Percentiles rank a stretch among this genome's conserved stretches.
Conservation (phyloP, 177 flowering plant genomes). For the Vitis hybrid region DNA sequence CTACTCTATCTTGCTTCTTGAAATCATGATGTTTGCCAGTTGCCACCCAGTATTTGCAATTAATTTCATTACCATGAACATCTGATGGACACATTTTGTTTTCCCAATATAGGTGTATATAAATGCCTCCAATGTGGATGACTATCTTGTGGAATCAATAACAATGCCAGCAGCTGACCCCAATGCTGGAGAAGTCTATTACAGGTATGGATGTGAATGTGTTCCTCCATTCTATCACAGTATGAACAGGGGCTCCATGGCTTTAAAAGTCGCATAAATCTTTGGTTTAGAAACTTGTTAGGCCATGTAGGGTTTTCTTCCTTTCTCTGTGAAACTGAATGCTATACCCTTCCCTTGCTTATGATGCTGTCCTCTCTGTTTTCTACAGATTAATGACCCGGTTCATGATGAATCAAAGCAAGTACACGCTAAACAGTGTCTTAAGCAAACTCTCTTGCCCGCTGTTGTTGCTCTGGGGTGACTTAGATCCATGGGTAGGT, state of each 20-base stretch:
- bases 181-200: constrained; percentile 95
- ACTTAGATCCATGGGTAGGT: constrained; percentile 98
- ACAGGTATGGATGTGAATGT: constrained; percentile 49
- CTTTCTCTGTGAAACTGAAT: no score
- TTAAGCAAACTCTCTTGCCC: constrained; percentile 79
- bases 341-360: neutral
- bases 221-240: neutral
- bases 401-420: constrained; percentile 74
- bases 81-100: neutral
- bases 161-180: constrained; percentile 85
- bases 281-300: no score
- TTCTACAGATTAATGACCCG: constrained; percentile 79
- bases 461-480: constrained; percentile 88
- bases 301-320: no score
- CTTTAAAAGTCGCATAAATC: no score
- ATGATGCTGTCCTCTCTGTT: constrained; percentile 4
- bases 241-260: neutral
- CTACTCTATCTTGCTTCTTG: neutral
- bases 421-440: constrained; percentile 73
- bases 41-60: neutral
- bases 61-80: neutral
- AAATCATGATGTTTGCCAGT: neutral
- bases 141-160: constrained; percentile 89
- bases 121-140: constrained; percentile 84
- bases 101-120: constrained; percentile 63